Evolutionary conservation across 148 eudicot genomes (phyloP).

Genomic region (Fallopia convolvulus): DNA sequence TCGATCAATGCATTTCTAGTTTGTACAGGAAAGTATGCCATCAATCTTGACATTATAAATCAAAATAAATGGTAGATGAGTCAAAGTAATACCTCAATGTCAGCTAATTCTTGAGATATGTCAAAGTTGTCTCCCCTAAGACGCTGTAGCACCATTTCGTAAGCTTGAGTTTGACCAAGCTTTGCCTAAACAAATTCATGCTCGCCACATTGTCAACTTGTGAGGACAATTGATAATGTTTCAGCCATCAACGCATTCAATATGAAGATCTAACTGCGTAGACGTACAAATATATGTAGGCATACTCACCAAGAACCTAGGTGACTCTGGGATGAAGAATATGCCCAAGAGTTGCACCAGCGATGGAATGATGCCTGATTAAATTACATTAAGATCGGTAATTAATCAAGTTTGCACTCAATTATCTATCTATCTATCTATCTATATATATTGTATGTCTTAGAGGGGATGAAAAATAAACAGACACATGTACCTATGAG

Average conservation of each 20-base stretch:
- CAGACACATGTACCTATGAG: neutral
- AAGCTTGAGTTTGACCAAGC: neutral
- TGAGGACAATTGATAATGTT: no score
- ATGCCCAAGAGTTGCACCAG: neutral
- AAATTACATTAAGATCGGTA: neutral
- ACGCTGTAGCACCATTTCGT: neutral
- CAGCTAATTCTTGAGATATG: constrained; percentile 12
- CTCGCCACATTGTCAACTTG: neutral
- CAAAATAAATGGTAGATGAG: neutral
- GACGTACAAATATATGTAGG: neutral
- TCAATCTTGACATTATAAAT: neutral
- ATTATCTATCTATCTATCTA: no score
- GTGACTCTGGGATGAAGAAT: neutral
- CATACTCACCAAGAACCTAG: neutral
- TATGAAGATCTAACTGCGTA: neutral
- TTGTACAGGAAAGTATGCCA: neutral
- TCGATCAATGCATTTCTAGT: neutral
- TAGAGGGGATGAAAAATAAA: neutral
- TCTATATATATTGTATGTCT: no score
- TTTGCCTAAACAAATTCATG: constrained; percentile 1
- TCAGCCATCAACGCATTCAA: neutral
- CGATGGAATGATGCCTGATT: neutral
- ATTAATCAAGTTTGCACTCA: neutral
- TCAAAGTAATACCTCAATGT: neutral
- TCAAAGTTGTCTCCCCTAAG: constrained; percentile 4